phyloP scores from a whole-genome alignment of 2,329 filamentous ascomycete genomes.

The Aspergillus pseudotamarii region DNA sequence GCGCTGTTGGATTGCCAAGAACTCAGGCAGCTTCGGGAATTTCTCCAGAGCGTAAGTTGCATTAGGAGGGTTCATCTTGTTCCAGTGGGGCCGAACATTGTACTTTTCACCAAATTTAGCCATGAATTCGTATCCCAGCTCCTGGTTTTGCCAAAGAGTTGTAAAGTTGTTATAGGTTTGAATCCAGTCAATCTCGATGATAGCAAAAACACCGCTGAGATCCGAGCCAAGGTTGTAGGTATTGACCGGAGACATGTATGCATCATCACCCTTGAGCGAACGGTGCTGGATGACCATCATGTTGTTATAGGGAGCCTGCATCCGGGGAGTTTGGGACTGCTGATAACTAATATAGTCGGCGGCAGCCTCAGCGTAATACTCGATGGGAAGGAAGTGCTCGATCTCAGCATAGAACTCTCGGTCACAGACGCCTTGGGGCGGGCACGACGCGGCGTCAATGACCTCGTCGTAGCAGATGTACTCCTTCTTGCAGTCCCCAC shows the following conservation, averaged over 20 bases:
- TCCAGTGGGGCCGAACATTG: slow-evolving; percentile 23
- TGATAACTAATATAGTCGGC: slow-evolving; percentile 18
- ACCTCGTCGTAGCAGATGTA: slow-evolving; percentile 26
- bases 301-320: slow-evolving; percentile 16
- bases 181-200: slow-evolving; percentile 22
- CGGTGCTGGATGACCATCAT: slow-evolving; percentile 19
- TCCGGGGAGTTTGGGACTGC: slow-evolving; percentile 15
- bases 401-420: slow-evolving; percentile 22
- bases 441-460: slow-evolving; percentile 16
- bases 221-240: slow-evolving; percentile 19
- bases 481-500: slow-evolving; percentile 21
- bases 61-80: slow-evolving; percentile 18
- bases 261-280: slow-evolving; percentile 21
- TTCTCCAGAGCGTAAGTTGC: slow-evolving; percentile 13
- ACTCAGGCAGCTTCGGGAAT: slow-evolving; percentile 21
- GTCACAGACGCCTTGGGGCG: slow-evolving; percentile 21
- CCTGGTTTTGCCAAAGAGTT: slow-evolving; percentile 12
- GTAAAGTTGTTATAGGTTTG: slow-evolving; percentile 20
- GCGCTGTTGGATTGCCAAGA: slow-evolving; percentile 18
- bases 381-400: slow-evolving; percentile 25
- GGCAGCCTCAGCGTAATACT: slow-evolving; percentile 16
- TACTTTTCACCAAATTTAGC: slow-evolving; percentile 17
- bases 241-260: slow-evolving; percentile 23
- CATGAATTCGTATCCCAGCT: slow-evolving; percentile 17
- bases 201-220: slow-evolving; percentile 20